Percentiles rank a stretch among this genome's conserved stretches.
Evolutionary conservation across 495 filamentous ascomycete genomes (phyloP).

Genomic region (Hypoxylon perforatum): DNA sequence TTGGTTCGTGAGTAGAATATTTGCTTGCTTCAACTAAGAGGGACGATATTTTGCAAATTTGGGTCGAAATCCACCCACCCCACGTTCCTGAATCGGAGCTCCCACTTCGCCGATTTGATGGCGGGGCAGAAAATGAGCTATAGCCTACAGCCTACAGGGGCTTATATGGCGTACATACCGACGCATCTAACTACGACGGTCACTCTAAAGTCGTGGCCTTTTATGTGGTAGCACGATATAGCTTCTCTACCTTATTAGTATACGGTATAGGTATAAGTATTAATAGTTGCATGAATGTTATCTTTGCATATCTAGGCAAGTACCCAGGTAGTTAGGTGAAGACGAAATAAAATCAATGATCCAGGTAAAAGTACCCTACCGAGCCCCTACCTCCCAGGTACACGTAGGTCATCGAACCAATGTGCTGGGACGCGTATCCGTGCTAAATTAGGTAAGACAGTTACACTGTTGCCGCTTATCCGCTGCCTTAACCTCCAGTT

Average conservation of each 20-base stretch:
- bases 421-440: conserved; percentile 19
- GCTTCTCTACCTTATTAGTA: no score
- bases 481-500: conserved; percentile 2
- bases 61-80: conserved; percentile 39
- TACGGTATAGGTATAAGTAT: no score
- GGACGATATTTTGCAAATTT: conserved; percentile 35
- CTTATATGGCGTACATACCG: neutral
- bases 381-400: no score
- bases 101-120: conserved; percentile 43
- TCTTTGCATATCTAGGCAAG: neutral
- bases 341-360: no score
- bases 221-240: no score
- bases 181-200: conserved; percentile 13
- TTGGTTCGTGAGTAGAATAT: conserved; percentile 9
- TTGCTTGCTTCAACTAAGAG: conserved; percentile 23
- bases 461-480: conserved; percentile 30
- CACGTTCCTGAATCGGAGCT: conserved; percentile 61
- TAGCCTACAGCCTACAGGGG: neutral
- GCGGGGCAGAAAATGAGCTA: conserved; percentile 31
- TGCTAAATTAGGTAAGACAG: conserved; percentile 11
- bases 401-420: conserved; percentile 28
- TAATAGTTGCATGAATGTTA: no score
- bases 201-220: neutral
- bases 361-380: no score
- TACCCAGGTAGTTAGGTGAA: conserved; percentile 12